Conservation (phyloP, 2,329 filamentous ascomycete species). For the Colletotrichum tabaci region DNA sequence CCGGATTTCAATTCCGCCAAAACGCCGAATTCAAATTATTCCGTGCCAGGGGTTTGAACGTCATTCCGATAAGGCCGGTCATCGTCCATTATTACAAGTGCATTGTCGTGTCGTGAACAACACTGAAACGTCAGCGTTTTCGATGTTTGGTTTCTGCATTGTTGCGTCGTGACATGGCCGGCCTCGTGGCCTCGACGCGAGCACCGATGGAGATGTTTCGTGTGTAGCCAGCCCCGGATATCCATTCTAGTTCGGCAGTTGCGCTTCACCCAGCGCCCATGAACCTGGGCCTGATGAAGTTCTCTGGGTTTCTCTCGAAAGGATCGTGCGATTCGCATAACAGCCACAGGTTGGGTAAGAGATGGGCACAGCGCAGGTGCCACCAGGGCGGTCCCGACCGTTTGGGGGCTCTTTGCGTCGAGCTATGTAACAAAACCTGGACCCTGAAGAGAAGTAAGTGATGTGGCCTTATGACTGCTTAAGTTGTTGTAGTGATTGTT, state of each 20-base stretch:
- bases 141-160: not conserved
- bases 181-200: conserved; percentile 5
- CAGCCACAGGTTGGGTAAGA: conserved; percentile 16
- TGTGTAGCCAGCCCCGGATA: not conserved
- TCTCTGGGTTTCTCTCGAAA: not conserved
- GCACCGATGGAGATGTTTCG: conserved; percentile 12
- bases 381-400: conserved; percentile 29
- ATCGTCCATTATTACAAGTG: conserved; percentile 1
- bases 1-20: not conserved
- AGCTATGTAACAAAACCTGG: conserved; percentile 36
- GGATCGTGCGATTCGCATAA: conserved; percentile 15
- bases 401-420: conserved; percentile 30
- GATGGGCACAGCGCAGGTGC: conserved; percentile 19
- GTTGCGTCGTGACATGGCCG: not conserved
- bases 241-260: not conserved
- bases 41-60: not conserved
- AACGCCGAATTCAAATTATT: not conserved
- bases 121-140: conserved; percentile 17
- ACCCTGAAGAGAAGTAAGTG: conserved; percentile 5
- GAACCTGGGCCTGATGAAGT: not conserved
- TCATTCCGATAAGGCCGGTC: not conserved
- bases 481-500: not conserved
- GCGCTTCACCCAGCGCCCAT: not conserved
- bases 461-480: not conserved
- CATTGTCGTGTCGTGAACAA: conserved; percentile 11